These are phyloP conservation scores for Cochlearia excelsa DNA, from an alignment of 345 rosid genomes.

Conservation along the genomic window DNA sequence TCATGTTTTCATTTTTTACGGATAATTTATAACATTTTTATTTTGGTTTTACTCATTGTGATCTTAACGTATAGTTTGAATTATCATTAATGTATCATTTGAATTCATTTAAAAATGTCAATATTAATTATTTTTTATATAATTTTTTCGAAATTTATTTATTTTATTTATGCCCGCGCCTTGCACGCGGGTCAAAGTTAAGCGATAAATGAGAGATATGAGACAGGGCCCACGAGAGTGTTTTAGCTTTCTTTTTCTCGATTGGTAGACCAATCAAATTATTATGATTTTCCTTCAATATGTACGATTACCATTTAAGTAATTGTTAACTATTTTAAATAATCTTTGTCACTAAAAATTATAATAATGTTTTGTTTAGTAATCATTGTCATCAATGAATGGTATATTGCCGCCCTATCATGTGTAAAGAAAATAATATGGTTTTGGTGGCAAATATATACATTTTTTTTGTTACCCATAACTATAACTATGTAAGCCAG, in stretches of 20 bases:
- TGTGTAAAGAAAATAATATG: constrained; percentile 15
- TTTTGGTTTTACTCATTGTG: too few species aligned
- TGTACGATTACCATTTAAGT: constrained; percentile 53
- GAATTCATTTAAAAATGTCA: too few species aligned
- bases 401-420: constrained; percentile 28
- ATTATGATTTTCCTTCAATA: constrained; percentile 50
- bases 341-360: constrained; percentile 24
- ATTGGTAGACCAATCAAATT: constrained; percentile 41
- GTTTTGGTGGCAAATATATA: neutral
- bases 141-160: too few species aligned
- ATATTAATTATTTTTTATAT: too few species aligned
- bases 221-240: constrained; percentile 59
- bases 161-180: too few species aligned
- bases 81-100: too few species aligned
- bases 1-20: too few species aligned
- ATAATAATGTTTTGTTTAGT: constrained; percentile 42
- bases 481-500: too few species aligned
- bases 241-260: constrained; percentile 60
- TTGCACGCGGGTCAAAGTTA: too few species aligned
- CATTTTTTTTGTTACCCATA: neutral
- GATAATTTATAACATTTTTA: too few species aligned
- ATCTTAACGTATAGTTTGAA: too few species aligned
- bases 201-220: constrained; percentile 48
- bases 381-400: constrained; percentile 44
- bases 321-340: constrained; percentile 32